Evolutionary conservation across 441 rosid genomes (phyloP).

Genomic region (Populus tomentosa): DNA sequence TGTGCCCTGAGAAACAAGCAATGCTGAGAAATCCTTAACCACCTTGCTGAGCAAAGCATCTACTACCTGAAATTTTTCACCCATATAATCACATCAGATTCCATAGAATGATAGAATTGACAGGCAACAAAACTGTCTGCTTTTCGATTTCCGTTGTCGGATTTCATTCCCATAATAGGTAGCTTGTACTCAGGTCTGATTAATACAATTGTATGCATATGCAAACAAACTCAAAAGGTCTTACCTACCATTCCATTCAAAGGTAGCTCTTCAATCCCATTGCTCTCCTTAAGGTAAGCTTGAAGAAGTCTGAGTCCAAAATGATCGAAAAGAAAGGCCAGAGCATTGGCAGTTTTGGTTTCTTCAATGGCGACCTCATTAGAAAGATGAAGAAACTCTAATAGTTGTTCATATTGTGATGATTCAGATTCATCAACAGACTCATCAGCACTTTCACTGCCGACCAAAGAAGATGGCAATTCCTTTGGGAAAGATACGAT

Average conservation of each 20-base stretch:
- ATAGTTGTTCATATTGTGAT: constrained; percentile 77
- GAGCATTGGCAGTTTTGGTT: constrained; percentile 60
- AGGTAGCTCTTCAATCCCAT: constrained; percentile 63
- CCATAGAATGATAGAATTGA: constrained; percentile 6
- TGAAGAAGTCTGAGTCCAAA: constrained; percentile 77
- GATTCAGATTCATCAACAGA: constrained; percentile 85
- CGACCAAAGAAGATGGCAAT: constrained; percentile 47
- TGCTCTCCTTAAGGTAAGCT: constrained; percentile 68
- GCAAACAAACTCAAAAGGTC: constrained; percentile 19
- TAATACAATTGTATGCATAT: neutral
- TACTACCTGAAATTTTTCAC: constrained; percentile 50
- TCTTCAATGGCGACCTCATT: constrained; percentile 71
- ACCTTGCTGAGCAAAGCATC: constrained; percentile 83
- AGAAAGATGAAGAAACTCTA: constrained; percentile 87
- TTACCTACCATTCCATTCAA: constrained; percentile 96
- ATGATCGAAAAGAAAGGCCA: constrained; percentile 82
- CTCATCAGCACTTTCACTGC: constrained; percentile 83
- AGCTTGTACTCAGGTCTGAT: neutral
- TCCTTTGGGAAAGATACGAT: constrained; percentile 70
- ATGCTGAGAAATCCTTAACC: constrained; percentile 83
- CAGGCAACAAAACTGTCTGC: neutral
- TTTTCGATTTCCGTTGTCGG: neutral
- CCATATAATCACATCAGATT: constrained; percentile 8
- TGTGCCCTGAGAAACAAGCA: constrained; percentile 82
- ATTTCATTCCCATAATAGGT: neutral